Evolutionary conservation across 805 yeast species (phyloP), one percentile per base, ranked within the genome.

Genomic region (Zygoascus bituminiphila): DNA sequence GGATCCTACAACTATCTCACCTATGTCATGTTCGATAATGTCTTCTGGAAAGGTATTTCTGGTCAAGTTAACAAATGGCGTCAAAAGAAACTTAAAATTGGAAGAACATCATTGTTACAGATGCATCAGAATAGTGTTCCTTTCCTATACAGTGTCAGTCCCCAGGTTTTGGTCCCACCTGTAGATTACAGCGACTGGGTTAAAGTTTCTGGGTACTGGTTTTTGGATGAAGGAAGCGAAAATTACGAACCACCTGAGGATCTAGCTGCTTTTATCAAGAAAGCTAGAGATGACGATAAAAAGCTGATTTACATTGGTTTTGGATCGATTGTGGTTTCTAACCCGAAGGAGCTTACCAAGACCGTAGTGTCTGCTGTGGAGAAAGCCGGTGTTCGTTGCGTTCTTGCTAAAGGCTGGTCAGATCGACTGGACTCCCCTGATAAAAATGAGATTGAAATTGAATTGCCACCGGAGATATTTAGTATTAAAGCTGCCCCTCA

Each of bases 201-300:
- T n/a, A 84, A 76, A 57, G 95, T 89, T 9, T 86, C 96, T 0
- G 98, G 98, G 0, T 91, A 91, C 62, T 91, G 98, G 98, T 86
- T 88, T 57, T 69, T 91, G 56, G 83, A 88, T 58, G 89, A 85
- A 56, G 1, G 59, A 26, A 71, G 74, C 25, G 64, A 66, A 2
- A 64, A 67, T 5, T 86, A 77, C 61, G 61, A 66, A 1, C 94
- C 96, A 2, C 84, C 88, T 1, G 55, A 65, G 7, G 79, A 67
- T 10, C 65, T 91, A 37, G 52, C 65, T 0, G 68, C 70, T 5
- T 91, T 91, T 58, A 78, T 91, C 40, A 58, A 67, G 12, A 63
- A 68, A 44, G 96, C 97, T 0, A 68, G 73, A 43, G 58, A 59
- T 1, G 81, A 78, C 44, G 68, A 70, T 1, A 84, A 83, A 62